A percentile compares a stretch with the other conserved stretches of the same genome.
These are phyloP conservation scores for Rhizopogon rudus DNA, from an alignment of 768 basidiomycete genomes.

Conservation along the genomic window DNA sequence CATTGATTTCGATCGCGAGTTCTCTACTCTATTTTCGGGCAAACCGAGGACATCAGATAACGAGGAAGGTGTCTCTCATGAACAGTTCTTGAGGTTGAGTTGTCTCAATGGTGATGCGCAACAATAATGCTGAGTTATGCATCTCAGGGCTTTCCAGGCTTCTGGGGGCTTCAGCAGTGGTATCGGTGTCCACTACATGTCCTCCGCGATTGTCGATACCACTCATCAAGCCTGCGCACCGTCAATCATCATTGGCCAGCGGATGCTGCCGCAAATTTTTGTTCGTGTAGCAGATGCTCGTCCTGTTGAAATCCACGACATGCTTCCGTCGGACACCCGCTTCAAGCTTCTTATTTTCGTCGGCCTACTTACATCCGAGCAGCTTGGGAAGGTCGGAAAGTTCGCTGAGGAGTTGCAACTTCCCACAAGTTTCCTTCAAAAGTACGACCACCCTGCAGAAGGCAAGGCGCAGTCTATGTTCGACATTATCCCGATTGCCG, in stretches of 20 bases:
- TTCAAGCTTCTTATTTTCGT: slow-evolving; percentile 35
- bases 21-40: slow-evolving; percentile 61
- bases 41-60: slow-evolving; percentile 49
- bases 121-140: background rate
- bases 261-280: slow-evolving; percentile 32
- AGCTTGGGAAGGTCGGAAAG: slow-evolving; percentile 14
- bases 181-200: slow-evolving; percentile 35
- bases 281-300: slow-evolving; percentile 32
- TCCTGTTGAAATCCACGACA: slow-evolving; percentile 35
- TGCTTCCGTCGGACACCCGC: slow-evolving; percentile 32
- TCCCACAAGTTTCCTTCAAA: slow-evolving; percentile 24
- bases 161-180: slow-evolving; percentile 34
- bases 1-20: slow-evolving; percentile 65
- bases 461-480: slow-evolving; percentile 25
- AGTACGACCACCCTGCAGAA: slow-evolving; percentile 11
- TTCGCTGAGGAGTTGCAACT: slow-evolving; percentile 24
- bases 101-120: background rate
- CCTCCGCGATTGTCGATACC: slow-evolving; percentile 30
- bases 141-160: slow-evolving; percentile 29
- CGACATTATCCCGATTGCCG: slow-evolving; percentile 21
- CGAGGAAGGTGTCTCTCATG: slow-evolving; percentile 28
- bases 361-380: slow-evolving; percentile 20
- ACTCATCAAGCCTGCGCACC: slow-evolving; percentile 26
- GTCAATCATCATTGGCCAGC: slow-evolving; percentile 31
- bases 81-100: slow-evolving; percentile 30